Conservation (phyloP, 441 rosid species). For the Pelargonium fulgidum region DNA sequence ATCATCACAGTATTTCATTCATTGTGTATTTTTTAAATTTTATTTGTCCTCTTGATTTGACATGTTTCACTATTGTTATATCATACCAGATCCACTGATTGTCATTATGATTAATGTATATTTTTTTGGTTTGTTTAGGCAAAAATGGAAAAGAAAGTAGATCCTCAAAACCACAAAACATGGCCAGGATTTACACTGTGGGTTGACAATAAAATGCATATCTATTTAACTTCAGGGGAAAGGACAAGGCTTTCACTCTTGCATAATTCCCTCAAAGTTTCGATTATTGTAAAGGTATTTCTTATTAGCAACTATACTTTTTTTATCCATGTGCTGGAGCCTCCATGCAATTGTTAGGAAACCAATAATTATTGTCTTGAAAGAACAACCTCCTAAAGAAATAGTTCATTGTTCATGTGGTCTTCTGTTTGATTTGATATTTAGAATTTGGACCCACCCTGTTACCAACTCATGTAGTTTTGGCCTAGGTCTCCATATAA, state of each 20-base stretch:
- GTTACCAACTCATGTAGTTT: too few relatives aligned
- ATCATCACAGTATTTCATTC: not conserved
- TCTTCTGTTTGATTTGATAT: too few relatives aligned
- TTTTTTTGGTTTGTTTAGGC: conserved; percentile 39
- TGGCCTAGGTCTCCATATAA: too few relatives aligned
- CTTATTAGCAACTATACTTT: not conserved
- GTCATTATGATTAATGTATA: not conserved
- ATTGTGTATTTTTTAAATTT: not conserved
- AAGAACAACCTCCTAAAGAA: not conserved
- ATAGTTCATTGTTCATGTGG: too few relatives aligned
- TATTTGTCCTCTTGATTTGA: not conserved
- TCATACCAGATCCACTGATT: not conserved
- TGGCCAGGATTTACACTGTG: conserved; percentile 79
- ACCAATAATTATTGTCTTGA: not conserved
- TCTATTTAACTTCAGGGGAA: conserved; percentile 74
- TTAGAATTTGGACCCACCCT: too few relatives aligned
- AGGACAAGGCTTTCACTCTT: conserved; percentile 69
- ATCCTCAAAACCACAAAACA: conserved; percentile 64
- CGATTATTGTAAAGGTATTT: conserved; percentile 82
- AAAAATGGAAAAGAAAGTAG: conserved; percentile 47
- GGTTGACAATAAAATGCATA: conserved; percentile 80
- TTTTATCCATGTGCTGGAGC: not conserved
- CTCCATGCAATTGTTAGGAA: not conserved
- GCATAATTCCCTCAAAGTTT: conserved; percentile 89
- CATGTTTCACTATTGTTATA: not conserved